phyloP scores from a whole-genome alignment of 495 filamentous ascomycete species.

The Trichoderma orchidacearum region DNA sequence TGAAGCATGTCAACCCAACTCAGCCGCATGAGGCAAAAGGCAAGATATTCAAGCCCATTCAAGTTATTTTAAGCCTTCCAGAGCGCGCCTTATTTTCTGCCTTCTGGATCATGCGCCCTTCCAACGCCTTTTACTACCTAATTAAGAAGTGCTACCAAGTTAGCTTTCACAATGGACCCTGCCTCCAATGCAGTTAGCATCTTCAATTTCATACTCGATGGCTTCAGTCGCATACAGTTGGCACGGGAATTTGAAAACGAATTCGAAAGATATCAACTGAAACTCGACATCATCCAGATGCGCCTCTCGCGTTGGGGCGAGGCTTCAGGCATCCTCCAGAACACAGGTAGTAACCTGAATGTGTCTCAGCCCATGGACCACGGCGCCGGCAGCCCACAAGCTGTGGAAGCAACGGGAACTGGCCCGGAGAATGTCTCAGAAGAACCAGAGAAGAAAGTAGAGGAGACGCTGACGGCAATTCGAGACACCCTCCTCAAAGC shows the following conservation, averaged over 20 bases:
- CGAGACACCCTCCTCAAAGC: background rate
- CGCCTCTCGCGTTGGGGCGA: conserved; percentile 7
- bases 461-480: background rate
- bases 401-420: too few species aligned
- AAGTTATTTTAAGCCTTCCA: too few species aligned
- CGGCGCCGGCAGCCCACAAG: too few species aligned
- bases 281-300: conserved; percentile 5
- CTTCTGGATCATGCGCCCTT: too few species aligned
- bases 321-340: background rate
- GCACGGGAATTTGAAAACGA: conserved; percentile 4
- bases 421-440: too few species aligned
- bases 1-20: too few species aligned
- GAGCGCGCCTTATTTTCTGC: too few species aligned
- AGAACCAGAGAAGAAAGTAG: background rate
- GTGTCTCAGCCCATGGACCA: too few species aligned
- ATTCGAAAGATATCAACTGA: conserved; percentile 5
- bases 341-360: background rate
- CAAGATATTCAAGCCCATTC: too few species aligned
- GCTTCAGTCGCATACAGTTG: conserved; percentile 3
- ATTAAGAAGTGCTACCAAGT: background rate
- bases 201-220: background rate
- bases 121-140: too few species aligned
- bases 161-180: background rate
- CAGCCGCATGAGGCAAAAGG: too few species aligned
- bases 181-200: background rate